Evolutionary conservation across 495 filamentous ascomycete species (phyloP).

Genomic region (Neurospora sp.): DNA sequence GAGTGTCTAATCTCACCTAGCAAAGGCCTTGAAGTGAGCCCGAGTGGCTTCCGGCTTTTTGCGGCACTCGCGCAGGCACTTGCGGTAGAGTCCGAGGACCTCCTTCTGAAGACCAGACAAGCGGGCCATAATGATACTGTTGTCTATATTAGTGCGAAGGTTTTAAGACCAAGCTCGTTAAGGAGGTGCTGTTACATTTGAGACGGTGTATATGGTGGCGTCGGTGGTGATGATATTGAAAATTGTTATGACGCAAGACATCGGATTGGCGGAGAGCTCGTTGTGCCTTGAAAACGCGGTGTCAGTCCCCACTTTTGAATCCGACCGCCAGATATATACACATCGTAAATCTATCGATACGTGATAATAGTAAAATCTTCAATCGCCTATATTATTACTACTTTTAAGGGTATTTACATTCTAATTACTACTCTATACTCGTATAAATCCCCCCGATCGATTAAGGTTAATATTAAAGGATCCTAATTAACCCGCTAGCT

Average conservation of each 20-base stretch:
- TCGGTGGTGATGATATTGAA: neutral
- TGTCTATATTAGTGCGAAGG: neutral
- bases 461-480: too few species aligned
- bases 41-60: conserved; percentile 58
- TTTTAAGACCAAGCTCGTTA: neutral
- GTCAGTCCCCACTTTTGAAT: too few species aligned
- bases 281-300: too few species aligned
- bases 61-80: conserved; percentile 67
- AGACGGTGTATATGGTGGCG: neutral
- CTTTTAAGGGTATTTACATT: too few species aligned
- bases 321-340: too few species aligned
- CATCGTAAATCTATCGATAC: too few species aligned
- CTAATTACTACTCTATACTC: too few species aligned
- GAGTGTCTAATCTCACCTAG: conserved; percentile 16
- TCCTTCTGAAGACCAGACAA: conserved; percentile 87
- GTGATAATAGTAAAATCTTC: too few species aligned
- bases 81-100: conserved; percentile 76
- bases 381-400: too few species aligned
- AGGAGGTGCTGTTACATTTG: neutral
- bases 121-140: conserved; percentile 17
- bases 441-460: too few species aligned
- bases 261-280: neutral
- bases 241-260: neutral
- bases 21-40: conserved; percentile 31
- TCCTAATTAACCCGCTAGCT: too few species aligned